These are phyloP conservation scores for Tieghemiomyces parasiticus DNA, from an alignment of 192 early-diverging fungal genomes.

Conservation along the genomic window DNA sequence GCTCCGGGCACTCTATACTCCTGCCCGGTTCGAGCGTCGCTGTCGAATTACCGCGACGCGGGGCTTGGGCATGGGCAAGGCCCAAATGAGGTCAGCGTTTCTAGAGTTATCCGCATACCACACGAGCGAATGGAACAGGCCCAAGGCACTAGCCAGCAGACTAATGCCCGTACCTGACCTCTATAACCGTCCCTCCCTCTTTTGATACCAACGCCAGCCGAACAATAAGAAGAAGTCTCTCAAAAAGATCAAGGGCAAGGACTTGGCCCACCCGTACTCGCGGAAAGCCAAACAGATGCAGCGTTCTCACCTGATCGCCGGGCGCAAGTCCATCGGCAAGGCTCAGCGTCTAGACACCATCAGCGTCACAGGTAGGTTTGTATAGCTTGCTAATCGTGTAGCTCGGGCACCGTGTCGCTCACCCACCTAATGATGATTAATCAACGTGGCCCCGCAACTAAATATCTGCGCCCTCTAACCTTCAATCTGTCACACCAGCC, in stretches of 20 bases:
- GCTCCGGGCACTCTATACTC: too few relatives aligned
- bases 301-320: slow-evolving; percentile 39
- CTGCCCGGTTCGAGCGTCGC: too few relatives aligned
- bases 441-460: background rate
- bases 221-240: slow-evolving; percentile 39
- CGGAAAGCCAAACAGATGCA: slow-evolving; percentile 52
- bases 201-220: too few relatives aligned
- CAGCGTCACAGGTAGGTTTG: slow-evolving; percentile 9
- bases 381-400: slow-evolving; percentile 1
- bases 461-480: background rate
- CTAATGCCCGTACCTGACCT: too few relatives aligned
- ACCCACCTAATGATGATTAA: slow-evolving; percentile 6
- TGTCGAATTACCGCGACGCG: too few relatives aligned
- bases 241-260: slow-evolving; percentile 35
- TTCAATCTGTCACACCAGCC: slow-evolving; percentile 16
- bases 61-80: too few relatives aligned
- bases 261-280: slow-evolving; percentile 62
- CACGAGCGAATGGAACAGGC: too few relatives aligned
- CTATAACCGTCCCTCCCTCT: too few relatives aligned
- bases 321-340: slow-evolving; percentile 34
- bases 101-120: too few relatives aligned
- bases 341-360: slow-evolving; percentile 20
- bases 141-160: too few relatives aligned
- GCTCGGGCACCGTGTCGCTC: too few relatives aligned
- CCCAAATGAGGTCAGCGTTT: too few relatives aligned